Percentiles rank a stretch among this genome's conserved stretches.
Conservation (phyloP, 148 eudicot genomes). For the Vaccinium vitisidaea region DNA sequence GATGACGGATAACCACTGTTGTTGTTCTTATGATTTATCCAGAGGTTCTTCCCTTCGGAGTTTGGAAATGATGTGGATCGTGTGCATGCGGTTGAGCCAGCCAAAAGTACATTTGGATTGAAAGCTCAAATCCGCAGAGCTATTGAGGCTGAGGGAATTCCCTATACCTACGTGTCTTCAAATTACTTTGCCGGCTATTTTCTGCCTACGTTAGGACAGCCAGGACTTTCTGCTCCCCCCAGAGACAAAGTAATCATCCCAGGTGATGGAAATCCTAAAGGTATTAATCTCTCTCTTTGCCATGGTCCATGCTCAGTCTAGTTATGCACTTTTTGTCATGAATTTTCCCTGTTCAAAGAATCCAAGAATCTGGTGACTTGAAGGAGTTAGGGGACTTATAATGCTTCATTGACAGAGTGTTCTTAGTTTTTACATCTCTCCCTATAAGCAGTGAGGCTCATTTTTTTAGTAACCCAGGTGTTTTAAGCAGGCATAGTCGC, state of each 20-base stretch:
- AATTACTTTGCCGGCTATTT: conserved; percentile 55
- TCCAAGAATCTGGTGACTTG: neutral
- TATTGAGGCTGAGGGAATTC: conserved; percentile 42
- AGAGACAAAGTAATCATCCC: conserved; percentile 39
- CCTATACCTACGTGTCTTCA: conserved; percentile 46
- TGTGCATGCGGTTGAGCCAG: conserved; percentile 47
- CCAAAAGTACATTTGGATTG: conserved; percentile 25
- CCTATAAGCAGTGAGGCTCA: too few relatives aligned
- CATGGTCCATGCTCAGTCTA: neutral
- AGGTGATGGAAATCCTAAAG: conserved; percentile 60
- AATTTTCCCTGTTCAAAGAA: neutral
- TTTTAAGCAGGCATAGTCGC: too few relatives aligned
- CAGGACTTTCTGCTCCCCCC: conserved; percentile 47
- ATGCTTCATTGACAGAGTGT: too few relatives aligned
- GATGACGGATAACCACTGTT: too few relatives aligned
- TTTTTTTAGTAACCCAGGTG: too few relatives aligned
- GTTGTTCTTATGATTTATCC: neutral
- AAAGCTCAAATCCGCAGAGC: conserved; percentile 30
- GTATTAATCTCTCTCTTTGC: conserved; percentile 17
- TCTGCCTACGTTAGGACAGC: conserved; percentile 44
- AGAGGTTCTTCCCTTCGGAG: conserved; percentile 69
- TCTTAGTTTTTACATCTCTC: too few relatives aligned
- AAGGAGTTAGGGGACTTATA: too few relatives aligned
- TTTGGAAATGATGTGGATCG: conserved; percentile 59
- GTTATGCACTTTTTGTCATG: neutral